Percentiles rank a stretch among this genome's conserved stretches.
These are phyloP conservation scores for Hypoxylon crocopeplum DNA, from an alignment of 495 filamentous ascomycete species.

Conservation along the genomic window DNA sequence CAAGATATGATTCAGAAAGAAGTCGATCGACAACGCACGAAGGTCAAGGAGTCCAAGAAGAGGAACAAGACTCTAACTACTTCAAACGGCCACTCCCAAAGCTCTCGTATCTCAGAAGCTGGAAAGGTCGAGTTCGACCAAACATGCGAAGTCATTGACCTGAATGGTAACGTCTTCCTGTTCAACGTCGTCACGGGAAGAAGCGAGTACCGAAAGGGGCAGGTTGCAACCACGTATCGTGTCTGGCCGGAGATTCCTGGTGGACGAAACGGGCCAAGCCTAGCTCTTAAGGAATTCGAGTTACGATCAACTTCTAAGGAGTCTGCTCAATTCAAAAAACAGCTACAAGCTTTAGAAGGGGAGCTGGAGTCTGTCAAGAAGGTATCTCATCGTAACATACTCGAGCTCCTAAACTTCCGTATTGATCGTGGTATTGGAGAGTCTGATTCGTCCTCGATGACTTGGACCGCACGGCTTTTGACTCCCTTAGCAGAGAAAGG, in stretches of 20 bases:
- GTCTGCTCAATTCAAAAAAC: constrained; percentile 65
- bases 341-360: constrained; percentile 68
- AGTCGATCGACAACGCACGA: constrained; percentile 66
- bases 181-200: constrained; percentile 73
- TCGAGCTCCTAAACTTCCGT: constrained; percentile 81
- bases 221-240: constrained; percentile 66
- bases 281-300: constrained; percentile 74
- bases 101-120: constrained; percentile 25
- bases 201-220: constrained; percentile 62
- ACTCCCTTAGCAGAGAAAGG: constrained; percentile 80
- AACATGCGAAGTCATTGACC: constrained; percentile 65
- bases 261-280: constrained; percentile 58
- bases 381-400: constrained; percentile 76
- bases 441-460: constrained; percentile 43
- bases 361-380: constrained; percentile 75
- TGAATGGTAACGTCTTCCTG: constrained; percentile 58
- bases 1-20: constrained; percentile 80
- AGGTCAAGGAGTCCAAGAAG: constrained; percentile 58
- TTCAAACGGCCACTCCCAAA: constrained; percentile 21
- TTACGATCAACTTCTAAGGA: constrained; percentile 64
- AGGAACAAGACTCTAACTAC: constrained; percentile 49
- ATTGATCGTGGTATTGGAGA: constrained; percentile 61
- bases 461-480: constrained; percentile 85
- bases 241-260: constrained; percentile 68
- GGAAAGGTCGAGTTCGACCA: constrained; percentile 71